Evolutionary conservation across 1,139 yeast species (phyloP).

Genomic region (Magnusiomyces sp.): DNA sequence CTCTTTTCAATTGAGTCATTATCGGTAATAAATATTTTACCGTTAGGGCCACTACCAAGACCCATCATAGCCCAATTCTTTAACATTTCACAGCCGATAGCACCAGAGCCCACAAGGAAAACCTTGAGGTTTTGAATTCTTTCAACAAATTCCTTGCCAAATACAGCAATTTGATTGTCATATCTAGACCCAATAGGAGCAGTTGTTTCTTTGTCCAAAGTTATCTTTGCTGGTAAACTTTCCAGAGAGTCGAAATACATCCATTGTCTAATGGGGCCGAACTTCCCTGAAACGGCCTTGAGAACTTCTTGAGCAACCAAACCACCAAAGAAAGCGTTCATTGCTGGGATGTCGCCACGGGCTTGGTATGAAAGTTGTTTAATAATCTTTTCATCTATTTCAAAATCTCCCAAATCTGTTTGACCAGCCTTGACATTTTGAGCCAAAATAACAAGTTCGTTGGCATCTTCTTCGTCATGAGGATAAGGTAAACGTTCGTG

Average conservation of each 20-base stretch:
- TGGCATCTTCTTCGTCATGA: conserved; percentile 65
- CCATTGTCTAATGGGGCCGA: conserved; percentile 83
- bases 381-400: conserved; percentile 57
- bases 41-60: conserved; percentile 82
- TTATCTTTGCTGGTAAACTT: conserved; percentile 59
- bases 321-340: conserved; percentile 90
- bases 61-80: conserved; percentile 99
- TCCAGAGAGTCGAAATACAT: conserved; percentile 91
- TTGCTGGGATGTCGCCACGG: conserved; percentile 84
- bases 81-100: conserved; percentile 98
- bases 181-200: conserved; percentile 75
- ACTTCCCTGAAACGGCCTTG: conserved; percentile 91
- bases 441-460: conserved; percentile 53
- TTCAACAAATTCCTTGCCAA: conserved; percentile 72
- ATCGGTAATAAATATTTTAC: conserved; percentile 80
- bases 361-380: conserved; percentile 76
- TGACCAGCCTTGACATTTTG: conserved; percentile 51
- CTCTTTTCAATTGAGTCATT: conserved; percentile 94
- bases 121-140: conserved; percentile 67
- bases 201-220: conserved; percentile 62
- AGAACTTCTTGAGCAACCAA: conserved; percentile 93
- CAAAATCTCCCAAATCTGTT: conserved; percentile 46
- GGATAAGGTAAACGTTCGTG: conserved; percentile 75
- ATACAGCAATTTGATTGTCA: conserved; percentile 89
- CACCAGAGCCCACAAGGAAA: conserved; percentile 95